Conservation (phyloP, 208 protist species). For the Leishmania tarentolae region DNA sequence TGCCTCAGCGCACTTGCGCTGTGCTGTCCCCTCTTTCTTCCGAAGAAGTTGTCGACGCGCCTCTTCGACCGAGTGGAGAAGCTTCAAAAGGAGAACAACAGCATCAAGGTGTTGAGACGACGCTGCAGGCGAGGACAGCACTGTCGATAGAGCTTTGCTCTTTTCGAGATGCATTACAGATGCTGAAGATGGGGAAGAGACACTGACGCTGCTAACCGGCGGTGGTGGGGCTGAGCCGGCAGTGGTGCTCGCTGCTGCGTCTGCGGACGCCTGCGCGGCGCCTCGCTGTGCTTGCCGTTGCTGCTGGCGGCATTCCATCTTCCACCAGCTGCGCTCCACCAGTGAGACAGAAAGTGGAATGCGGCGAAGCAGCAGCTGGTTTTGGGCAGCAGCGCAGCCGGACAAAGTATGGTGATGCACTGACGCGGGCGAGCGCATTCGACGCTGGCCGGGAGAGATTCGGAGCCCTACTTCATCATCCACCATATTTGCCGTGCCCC, state of each 20-base stretch:
- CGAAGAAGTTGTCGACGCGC: slow-evolving; percentile 44
- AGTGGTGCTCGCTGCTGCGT: background rate
- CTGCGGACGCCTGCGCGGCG: background rate
- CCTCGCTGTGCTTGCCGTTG: slow-evolving; percentile 1
- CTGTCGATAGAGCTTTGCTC: background rate
- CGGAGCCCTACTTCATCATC: slow-evolving; percentile 1
- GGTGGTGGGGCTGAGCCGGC: background rate
- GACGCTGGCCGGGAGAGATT: background rate
- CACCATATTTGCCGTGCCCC: background rate
- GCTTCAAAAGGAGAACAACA: slow-evolving; percentile 28
- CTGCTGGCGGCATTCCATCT: slow-evolving; percentile 21
- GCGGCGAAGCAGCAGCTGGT: slow-evolving; percentile 70
- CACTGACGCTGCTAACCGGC: background rate
- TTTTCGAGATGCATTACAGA: background rate
- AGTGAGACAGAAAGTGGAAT: slow-evolving; percentile 71
- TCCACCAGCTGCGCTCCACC: slow-evolving; percentile 61
- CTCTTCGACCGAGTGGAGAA: slow-evolving; percentile 55
- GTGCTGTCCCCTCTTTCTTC: slow-evolving; percentile 17
- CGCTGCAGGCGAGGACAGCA: background rate
- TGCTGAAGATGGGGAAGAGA: background rate
- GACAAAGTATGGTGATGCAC: background rate
- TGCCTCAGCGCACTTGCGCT: background rate
- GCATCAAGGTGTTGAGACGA: slow-evolving; percentile 27
- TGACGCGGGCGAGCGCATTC: background rate
- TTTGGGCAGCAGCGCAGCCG: slow-evolving; percentile 19